Evolutionary conservation across 2,329 filamentous ascomycete genomes (phyloP), one percentile per base, ranked within the genome.

Genomic region (Stagonosporopsis rhizophila): DNA sequence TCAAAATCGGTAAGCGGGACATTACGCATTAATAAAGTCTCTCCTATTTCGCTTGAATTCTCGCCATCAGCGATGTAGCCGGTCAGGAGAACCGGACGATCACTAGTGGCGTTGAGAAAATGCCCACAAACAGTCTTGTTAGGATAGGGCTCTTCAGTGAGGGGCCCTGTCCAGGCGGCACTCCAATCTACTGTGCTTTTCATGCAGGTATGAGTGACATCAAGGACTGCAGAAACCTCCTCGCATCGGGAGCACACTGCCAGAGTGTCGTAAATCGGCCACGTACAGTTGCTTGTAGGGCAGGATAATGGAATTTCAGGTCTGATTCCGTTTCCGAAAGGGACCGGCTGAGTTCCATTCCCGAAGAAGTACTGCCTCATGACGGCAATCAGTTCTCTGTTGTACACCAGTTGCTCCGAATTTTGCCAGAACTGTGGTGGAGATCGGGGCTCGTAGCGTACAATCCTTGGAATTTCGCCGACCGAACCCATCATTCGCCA

Each of bases 271-370:
- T 72, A 72, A 0, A 1, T 2, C 0, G 66, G 65, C 68, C 68
- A 74, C 0, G 63, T 67, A 15, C 71, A 74, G 8, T 70, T 72
- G 6, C 65, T 69, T 0, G 60, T 68, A 0, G 69, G 69, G 15
- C 71, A 74, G 0, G 62, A 64, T 0, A 72, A 28, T 0, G 69
- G 67, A 1, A 74, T 64, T 0, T 71, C 69, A 0, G 67, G 47
- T 0, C 69, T 49, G 1, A 62, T 65, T 0, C 66, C 66, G 19
- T 72, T 71, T 0, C 69, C 68, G 15, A 67, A 67, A 0, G 15
- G n/a, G 0, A 68, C 28, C 1, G 64, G 64, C 5, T 66, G 53
- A 0, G 64, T 72, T 0, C 70, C 69, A 19, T 71, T 72, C 1
- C 28, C 7, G n/a, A 27, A 41, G 20, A 34, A 40, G 35, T 30